Evolutionary conservation across 2,329 filamentous ascomycete genomes (phyloP), one percentile per base, ranked within the genome.

Genomic region (Lecanosticta acicola): DNA sequence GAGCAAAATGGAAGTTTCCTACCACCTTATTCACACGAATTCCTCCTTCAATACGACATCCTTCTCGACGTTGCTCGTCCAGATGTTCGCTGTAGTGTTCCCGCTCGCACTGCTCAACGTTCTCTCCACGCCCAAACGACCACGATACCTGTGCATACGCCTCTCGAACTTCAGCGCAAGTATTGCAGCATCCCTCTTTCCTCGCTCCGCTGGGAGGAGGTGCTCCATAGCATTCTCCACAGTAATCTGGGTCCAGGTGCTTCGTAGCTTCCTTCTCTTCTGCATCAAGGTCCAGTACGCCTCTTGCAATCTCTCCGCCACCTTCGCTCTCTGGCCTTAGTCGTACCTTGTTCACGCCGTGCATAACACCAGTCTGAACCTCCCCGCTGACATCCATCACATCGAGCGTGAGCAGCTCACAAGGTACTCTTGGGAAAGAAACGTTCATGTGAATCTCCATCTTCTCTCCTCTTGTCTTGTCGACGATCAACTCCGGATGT

Each of bases 371-470:
- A 59, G 90, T 87, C 68, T 98, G 93, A 64, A 96, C 85, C 69
- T 98, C 93, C 53, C 93, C 93, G 17, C 89, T 95, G 19, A 97
- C 91, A 70, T 98, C 93, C 93, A 98, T 98, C 46, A 98, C 91
- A 67, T 98, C 93, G 59, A 98, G 83, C 10, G 93, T 96, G 56
- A 97, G 76, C 41, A 98, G 81, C 69, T 97, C 91, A 72, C 93
- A 98, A 8, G 93, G 93, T 57, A 98, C 79, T 53, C 83, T 83
- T 8, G 93, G 93, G 66, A 98, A 98, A 38, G 88, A 93, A 49
- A 98, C 83, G 73, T 98, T 98, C 69, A 98, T 79, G 67, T 95
- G 89, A 56, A 98, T 98, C 68, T 97, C 93, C 91, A 98, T 97
- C 69, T 91, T 88, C 76, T 98, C 90, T 67, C 88, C 89, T 85